Base-by-base conservation (phyloP, 1,284 basidiomycete genomes). In the Volvariella surrecta region DNA sequence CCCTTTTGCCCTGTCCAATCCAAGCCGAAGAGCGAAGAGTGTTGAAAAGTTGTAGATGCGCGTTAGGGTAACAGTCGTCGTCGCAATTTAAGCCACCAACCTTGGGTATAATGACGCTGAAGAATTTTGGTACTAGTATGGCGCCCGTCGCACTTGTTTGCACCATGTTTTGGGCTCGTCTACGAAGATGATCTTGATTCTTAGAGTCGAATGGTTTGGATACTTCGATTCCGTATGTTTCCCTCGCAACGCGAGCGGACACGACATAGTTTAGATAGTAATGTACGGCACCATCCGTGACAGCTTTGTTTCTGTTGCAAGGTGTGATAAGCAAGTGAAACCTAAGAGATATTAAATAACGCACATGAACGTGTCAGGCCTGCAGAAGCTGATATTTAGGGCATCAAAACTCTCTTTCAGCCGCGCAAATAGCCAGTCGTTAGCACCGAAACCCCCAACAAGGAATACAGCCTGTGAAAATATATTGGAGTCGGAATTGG, bases 261-360 rank as follows among this genome's bases (percentile, higher is more conserved):
- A 73, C 68, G 6, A 62, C 62, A 43, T 62, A 67, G 45, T 74
- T 66, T 18, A 73, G 44, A 38, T 65, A 62, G 46, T 60, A 73
- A 0, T 66, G 68, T 17, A 73, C 55, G 1, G 68, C 69, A 4
- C 71, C 70, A 28, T 73, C 69, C 1, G 70, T 64, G 1, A 73
- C 71, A 0, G 70, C 71, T 38, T 73, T 73, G 18, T 35, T 35
- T 19, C 34, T 35, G 34, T 16, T 6, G 24, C 6, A 28, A 28
- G 24, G 24, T 6, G 24, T 28, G 24, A 11, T 6, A 28, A 6
- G 24, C 6, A 11, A 28, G 24, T 28, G 6, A 11, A 28, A 11
- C 6, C 6, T 28, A 11, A 28, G 24, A 28, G 6, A 28, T 6
- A 28, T 15, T 7, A n/a, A 15, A 35, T 7, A 35, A 35, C 34